Evolutionary conservation across 495 filamentous ascomycete genomes (phyloP).

Genomic region (Lepidopterella palustris): DNA sequence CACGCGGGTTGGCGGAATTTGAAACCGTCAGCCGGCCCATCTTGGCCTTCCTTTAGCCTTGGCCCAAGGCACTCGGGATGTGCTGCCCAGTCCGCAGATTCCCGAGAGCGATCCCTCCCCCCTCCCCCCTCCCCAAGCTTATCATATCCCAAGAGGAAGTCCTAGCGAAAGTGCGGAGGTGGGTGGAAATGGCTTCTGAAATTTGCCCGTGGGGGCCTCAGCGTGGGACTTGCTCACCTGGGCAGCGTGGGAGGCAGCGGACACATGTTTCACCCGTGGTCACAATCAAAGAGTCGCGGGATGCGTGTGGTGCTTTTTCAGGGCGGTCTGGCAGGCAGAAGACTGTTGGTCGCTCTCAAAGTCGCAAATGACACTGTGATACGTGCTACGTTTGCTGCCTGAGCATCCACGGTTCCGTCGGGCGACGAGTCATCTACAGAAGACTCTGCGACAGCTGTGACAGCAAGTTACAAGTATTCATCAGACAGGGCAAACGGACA

Average conservation of each 20-base stretch:
- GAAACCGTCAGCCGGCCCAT: neutral
- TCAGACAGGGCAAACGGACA: neutral
- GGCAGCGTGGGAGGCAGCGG: slow-evolving; percentile 1
- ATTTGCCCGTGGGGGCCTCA: neutral
- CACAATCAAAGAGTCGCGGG: neutral
- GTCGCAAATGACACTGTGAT: slow-evolving; percentile 1
- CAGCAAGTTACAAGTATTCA: neutral
- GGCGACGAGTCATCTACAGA: neutral
- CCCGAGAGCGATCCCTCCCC: neutral
- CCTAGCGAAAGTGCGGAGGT: neutral
- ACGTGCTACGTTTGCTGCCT: neutral
- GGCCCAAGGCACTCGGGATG: neutral
- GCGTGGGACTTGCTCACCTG: slow-evolving; percentile 1
- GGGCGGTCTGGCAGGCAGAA: neutral
- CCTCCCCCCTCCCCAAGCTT: neutral
- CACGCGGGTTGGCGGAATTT: neutral
- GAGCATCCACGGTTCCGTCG: neutral
- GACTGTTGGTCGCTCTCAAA: neutral
- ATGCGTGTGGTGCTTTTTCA: slow-evolving; percentile 4
- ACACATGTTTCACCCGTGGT: slow-evolving; percentile 2
- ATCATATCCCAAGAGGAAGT: neutral
- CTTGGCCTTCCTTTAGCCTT: neutral
- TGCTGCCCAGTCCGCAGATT: no score
- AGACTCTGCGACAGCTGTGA: neutral
- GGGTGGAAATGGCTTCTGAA: neutral